These are phyloP conservation scores for Groenewaldozyma tartarivorans DNA, from an alignment of 805 yeast genomes.

Conservation along the genomic window DNA sequence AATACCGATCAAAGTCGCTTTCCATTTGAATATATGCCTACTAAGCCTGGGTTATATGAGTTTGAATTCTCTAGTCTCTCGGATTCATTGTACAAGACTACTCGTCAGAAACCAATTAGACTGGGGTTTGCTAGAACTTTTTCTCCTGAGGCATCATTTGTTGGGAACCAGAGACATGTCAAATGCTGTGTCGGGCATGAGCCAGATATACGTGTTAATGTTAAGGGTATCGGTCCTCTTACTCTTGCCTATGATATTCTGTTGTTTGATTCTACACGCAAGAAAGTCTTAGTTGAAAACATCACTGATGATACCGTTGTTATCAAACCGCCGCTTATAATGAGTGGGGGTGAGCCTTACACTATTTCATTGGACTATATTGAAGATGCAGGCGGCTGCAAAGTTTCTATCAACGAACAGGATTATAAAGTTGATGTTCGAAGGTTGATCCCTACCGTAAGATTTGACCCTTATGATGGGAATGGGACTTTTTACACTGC, in stretches of 20 bases:
- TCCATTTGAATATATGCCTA: constrained; percentile 64
- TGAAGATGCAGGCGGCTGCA: constrained; percentile 70
- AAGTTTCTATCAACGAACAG: constrained; percentile 54
- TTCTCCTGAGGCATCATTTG: constrained; percentile 34
- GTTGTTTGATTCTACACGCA: constrained; percentile 44
- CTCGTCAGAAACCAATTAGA: no score
- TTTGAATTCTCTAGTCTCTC: constrained; percentile 57
- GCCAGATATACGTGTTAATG: constrained; percentile 41
- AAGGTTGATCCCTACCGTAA: constrained; percentile 54
- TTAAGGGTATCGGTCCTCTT: constrained; percentile 79
- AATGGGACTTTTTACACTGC: constrained; percentile 19
- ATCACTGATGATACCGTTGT: constrained; percentile 30
- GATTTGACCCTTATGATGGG: constrained; percentile 35
- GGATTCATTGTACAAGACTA: constrained; percentile 50
- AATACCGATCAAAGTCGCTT: constrained; percentile 31
- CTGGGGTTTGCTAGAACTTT: constrained; percentile 32
- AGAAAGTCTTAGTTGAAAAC: constrained; percentile 33
- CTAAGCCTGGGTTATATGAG: constrained; percentile 69
- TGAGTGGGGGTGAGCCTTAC: constrained; percentile 68
- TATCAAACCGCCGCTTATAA: constrained; percentile 47
- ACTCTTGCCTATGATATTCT: constrained; percentile 58
- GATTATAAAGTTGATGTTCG: constrained; percentile 63
- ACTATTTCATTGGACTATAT: constrained; percentile 53
- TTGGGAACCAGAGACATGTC: constrained; percentile 12
- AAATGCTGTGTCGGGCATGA: constrained; percentile 40